Percentiles rank a stretch among this genome's conserved stretches.
Evolutionary conservation across 73 alveolate species (phyloP).

Genomic region (Halteria grandinella): DNA sequence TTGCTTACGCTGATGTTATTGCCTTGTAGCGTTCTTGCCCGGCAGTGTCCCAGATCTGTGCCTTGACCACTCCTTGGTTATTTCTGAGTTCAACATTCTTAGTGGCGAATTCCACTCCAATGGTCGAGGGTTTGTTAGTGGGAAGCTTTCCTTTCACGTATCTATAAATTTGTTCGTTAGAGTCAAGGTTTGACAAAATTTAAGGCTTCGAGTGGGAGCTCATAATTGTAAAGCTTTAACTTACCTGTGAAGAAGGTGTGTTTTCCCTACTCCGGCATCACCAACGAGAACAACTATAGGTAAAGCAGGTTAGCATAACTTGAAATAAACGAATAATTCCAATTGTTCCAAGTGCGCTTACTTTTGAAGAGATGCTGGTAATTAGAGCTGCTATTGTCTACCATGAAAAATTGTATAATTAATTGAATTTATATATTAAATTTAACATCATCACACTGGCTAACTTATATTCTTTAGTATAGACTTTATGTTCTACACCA

Average conservation of each 20-base stretch:
- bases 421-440: too few relatives aligned
- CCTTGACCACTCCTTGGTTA: conserved; percentile 88
- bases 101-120: conserved; percentile 97
- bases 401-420: too few relatives aligned
- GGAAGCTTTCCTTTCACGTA: conserved; percentile 93
- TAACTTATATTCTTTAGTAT: conserved; percentile 22
- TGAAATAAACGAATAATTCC: too few relatives aligned
- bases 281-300: conserved; percentile 84
- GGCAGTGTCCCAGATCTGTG: conserved; percentile 96
- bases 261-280: conserved; percentile 86
- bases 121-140: conserved; percentile 89
- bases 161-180: too few relatives aligned
- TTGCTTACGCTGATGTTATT: conserved; percentile 74
- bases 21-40: conserved; percentile 86
- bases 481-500: conserved; percentile 12
- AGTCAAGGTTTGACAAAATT: too few relatives aligned
- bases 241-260: conserved; percentile 73
- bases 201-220: conserved; percentile 46
- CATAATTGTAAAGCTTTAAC: conserved; percentile 14
- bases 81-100: conserved; percentile 83
- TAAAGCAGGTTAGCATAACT: background rate
- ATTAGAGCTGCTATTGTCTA: conserved; percentile 4
- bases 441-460: too few relatives aligned
- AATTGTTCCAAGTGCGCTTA: too few relatives aligned
- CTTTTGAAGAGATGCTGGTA: conserved; percentile 62